phyloP scores from a whole-genome alignment of 2,329 filamentous ascomycete species.

The Penicillium sp. region DNA sequence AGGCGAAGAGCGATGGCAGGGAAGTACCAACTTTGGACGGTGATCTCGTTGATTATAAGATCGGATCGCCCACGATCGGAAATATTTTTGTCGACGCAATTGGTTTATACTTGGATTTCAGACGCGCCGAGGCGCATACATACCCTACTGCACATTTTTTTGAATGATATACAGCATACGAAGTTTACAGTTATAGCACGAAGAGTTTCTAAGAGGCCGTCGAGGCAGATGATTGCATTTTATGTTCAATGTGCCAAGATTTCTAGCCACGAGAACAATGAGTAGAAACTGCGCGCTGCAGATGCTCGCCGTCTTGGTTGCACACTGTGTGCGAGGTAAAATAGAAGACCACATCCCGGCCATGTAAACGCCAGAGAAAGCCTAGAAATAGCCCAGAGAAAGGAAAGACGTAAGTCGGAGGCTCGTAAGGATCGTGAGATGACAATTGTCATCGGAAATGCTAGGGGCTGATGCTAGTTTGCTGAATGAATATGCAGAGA shows the following conservation, averaged over 20 bases:
- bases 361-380: neutral
- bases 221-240: neutral
- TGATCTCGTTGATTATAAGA: slow-evolving; percentile 1
- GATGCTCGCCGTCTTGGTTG: neutral
- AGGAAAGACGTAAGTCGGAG: slow-evolving; percentile 21
- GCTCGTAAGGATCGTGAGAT: slow-evolving; percentile 25
- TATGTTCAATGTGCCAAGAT: neutral
- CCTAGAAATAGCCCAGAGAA: neutral
- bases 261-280: neutral
- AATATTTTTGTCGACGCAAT: neutral
- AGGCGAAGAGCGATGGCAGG: slow-evolving; percentile 46
- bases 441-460: slow-evolving; percentile 16
- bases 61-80: neutral
- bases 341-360: neutral
- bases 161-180: slow-evolving; percentile 4
- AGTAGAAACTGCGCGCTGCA: neutral
- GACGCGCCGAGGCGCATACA: slow-evolving; percentile 5
- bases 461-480: slow-evolving; percentile 14
- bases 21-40: slow-evolving; percentile 16
- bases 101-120: neutral
- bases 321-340: neutral
- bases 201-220: neutral
- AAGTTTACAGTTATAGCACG: neutral
- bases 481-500: slow-evolving; percentile 4
- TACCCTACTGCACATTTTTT: slow-evolving; percentile 9